phyloP scores from a whole-genome alignment of 2,329 filamentous ascomycete genomes.

The Trichoderma sp. region DNA sequence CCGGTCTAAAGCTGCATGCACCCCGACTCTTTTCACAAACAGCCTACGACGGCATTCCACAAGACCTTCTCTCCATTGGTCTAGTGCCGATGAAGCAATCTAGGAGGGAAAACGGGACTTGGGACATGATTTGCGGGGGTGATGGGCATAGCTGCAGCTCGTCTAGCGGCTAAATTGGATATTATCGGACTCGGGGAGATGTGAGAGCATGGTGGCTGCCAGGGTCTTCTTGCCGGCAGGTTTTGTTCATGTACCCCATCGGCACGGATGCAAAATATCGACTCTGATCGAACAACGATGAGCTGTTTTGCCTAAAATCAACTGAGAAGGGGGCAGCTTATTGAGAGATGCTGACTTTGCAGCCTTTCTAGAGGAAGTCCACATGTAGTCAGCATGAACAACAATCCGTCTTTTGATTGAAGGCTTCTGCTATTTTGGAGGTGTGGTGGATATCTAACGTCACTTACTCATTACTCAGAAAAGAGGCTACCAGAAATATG shows the following conservation, averaged over 20 bases:
- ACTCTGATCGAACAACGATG: neutral
- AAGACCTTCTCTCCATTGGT: neutral
- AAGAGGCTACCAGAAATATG: neutral
- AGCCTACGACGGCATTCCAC: neutral
- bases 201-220: neutral
- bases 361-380: neutral
- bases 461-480: neutral
- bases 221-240: neutral
- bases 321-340: neutral
- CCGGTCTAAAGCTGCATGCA: neutral
- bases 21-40: neutral
- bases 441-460: neutral
- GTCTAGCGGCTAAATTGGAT: slow-evolving; percentile 15
- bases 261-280: neutral
- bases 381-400: neutral
- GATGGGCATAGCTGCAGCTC: neutral
- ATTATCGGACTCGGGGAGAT: neutral
- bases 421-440: neutral
- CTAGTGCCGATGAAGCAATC: slow-evolving; percentile 10
- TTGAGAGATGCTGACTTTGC: neutral
- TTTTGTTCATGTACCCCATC: neutral
- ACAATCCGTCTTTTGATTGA: neutral
- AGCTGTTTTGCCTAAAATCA: slow-evolving; percentile 5
- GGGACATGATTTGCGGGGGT: slow-evolving; percentile 2
- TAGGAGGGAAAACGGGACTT: neutral